These are phyloP conservation scores for Albizia julibrissin DNA, from an alignment of 306 rosid species.

Conservation along the genomic window DNA sequence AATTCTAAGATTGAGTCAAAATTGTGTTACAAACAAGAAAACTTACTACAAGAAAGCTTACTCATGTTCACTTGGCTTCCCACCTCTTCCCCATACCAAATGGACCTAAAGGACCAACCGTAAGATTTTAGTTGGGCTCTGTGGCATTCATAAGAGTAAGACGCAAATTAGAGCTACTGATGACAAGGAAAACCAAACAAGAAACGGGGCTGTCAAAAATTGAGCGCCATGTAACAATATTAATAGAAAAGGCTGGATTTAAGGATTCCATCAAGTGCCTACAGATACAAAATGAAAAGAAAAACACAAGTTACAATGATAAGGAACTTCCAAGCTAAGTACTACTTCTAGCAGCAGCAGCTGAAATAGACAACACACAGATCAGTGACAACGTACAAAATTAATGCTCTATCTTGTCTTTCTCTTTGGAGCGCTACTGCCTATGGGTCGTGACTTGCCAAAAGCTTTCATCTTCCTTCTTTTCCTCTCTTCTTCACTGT, in stretches of 20 bases:
- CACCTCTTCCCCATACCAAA: no score
- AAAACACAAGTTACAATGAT: background rate
- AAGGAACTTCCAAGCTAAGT: background rate
- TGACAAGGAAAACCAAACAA: background rate
- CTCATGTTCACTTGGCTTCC: no score
- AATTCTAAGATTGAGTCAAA: no score
- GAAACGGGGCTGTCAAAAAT: background rate
- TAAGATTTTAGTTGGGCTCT: background rate
- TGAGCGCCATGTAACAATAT: background rate
- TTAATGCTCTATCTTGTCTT: slow-evolving; percentile 39
- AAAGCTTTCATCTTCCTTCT: slow-evolving; percentile 66
- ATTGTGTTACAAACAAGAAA: no score
- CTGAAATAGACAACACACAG: background rate
- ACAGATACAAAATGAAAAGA: background rate
- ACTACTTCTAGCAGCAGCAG: background rate
- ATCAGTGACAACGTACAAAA: background rate
- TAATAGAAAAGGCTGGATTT: background rate
- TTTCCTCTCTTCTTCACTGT: slow-evolving; percentile 70
- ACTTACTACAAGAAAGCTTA: no score
- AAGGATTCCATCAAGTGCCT: background rate
- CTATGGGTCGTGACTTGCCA: slow-evolving; percentile 60
- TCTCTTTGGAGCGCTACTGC: slow-evolving; percentile 46
- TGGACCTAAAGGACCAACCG: background rate
- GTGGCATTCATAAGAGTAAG: background rate
- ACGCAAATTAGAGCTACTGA: background rate